Evolutionary conservation across 441 rosid species (phyloP).

Genomic region (Populus hybrid): DNA sequence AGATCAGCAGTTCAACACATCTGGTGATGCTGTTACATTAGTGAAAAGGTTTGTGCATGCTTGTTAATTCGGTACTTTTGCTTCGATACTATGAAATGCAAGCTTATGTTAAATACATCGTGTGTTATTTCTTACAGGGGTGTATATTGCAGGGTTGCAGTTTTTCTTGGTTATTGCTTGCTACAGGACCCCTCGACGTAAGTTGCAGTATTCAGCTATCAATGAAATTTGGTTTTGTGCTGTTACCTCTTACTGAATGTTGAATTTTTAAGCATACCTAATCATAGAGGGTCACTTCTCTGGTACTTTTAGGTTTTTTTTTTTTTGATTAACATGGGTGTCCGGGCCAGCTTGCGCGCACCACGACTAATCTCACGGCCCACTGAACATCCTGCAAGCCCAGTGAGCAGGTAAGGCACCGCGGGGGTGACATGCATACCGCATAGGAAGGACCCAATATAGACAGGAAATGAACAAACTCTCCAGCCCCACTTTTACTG

Average conservation of each 20-base stretch:
- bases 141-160: slow-evolving; percentile 79
- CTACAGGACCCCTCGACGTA: slow-evolving; percentile 97
- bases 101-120: slow-evolving; percentile 18
- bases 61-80: slow-evolving; percentile 3
- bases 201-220: slow-evolving; percentile 16
- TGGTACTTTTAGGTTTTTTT: too few species aligned
- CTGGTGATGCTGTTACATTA: slow-evolving; percentile 75
- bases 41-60: slow-evolving; percentile 71
- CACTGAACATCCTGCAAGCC: too few species aligned
- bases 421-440: too few species aligned
- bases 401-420: too few species aligned
- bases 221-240: slow-evolving; percentile 1
- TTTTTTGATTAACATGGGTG: too few species aligned
- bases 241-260: slow-evolving; percentile 3
- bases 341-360: too few species aligned
- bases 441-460: too few species aligned
- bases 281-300: background rate
- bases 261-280: background rate
- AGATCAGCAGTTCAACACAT: slow-evolving; percentile 28
- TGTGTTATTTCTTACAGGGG: slow-evolving; percentile 57
- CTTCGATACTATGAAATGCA: background rate
- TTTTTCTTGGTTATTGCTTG: slow-evolving; percentile 96
- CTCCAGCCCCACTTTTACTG: too few species aligned
- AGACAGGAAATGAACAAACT: too few species aligned
- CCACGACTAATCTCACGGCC: too few species aligned